A percentile compares a stretch with the other conserved stretches of the same genome.
Conservation (phyloP, 108 stramenopile species). For the Mediolabrus comicus region DNA sequence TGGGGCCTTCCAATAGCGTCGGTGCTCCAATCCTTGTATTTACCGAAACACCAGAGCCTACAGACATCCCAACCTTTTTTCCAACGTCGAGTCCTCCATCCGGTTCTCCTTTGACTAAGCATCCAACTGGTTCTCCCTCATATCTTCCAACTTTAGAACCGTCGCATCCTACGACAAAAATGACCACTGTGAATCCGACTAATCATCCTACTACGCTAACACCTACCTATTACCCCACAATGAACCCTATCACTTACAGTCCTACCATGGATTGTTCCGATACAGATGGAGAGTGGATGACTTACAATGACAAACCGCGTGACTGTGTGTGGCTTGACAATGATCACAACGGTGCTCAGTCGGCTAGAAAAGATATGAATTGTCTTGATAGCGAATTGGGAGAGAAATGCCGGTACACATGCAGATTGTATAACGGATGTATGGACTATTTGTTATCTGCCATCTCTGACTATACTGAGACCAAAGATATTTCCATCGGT, state of each 20-base stretch:
- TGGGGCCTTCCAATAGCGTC: slow-evolving; percentile 6
- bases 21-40: slow-evolving; percentile 1
- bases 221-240: neutral
- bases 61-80: slow-evolving; percentile 3
- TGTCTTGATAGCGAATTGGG: slow-evolving; percentile 28
- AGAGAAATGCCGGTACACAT: slow-evolving; percentile 36
- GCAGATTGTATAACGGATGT: slow-evolving; percentile 42
- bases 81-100: neutral
- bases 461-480: slow-evolving; percentile 2
- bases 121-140: slow-evolving; percentile 3
- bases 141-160: neutral
- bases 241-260: slow-evolving; percentile 1
- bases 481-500: slow-evolving; percentile 23
- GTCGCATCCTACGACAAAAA: neutral
- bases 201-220: neutral
- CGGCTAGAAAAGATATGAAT: slow-evolving; percentile 40
- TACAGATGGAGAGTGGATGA: slow-evolving; percentile 13
- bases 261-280: slow-evolving; percentile 36
- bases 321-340: slow-evolving; percentile 43
- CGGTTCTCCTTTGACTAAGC: neutral
- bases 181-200: neutral
- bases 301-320: slow-evolving; percentile 38
- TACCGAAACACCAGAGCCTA: slow-evolving; percentile 11
- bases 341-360: slow-evolving; percentile 40
- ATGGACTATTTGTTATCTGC: slow-evolving; percentile 28